Conservation (phyloP, 2,329 filamentous ascomycete genomes). For the Apiospora sp. region DNA sequence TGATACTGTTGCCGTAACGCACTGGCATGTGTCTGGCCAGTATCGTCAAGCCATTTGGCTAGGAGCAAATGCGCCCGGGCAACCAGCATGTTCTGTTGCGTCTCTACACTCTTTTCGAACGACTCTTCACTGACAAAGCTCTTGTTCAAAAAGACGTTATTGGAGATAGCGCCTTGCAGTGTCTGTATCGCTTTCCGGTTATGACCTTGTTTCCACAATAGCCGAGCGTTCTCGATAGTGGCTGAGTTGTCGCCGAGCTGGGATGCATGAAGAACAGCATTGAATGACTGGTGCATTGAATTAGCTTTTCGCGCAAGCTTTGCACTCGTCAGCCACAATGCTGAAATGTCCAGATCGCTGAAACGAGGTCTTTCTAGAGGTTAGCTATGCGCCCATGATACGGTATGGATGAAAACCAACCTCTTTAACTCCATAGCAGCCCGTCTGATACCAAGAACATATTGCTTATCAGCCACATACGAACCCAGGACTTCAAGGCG, state of each 20-base stretch:
- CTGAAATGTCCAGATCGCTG: constrained; percentile 76
- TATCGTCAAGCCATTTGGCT: constrained; percentile 94
- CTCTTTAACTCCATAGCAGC: constrained; percentile 84
- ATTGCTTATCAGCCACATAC: constrained; percentile 92
- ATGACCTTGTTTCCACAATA: constrained; percentile 93
- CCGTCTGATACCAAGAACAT: constrained; percentile 83
- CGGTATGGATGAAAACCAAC: constrained; percentile 52
- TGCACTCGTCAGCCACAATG: constrained; percentile 85
- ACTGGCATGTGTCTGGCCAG: constrained; percentile 89
- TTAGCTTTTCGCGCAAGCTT: constrained; percentile 86
- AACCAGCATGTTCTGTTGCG: constrained; percentile 64
- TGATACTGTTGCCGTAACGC: constrained; percentile 85
- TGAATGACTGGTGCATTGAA: constrained; percentile 87
- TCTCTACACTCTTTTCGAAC: constrained; percentile 50
- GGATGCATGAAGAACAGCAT: constrained; percentile 89
- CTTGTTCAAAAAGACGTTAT: constrained; percentile 73
- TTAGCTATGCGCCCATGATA: constrained; percentile 34
- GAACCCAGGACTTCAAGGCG: constrained; percentile 91
- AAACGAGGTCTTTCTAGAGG: constrained; percentile 60
- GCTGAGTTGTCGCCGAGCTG: constrained; percentile 85
- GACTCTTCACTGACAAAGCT: constrained; percentile 47
- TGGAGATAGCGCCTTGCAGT: constrained; percentile 84
- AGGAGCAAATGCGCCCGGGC: constrained; percentile 85
- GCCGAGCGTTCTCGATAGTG: constrained; percentile 90
- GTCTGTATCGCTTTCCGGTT: constrained; percentile 95